These are phyloP conservation scores for Backusella mclennaniae DNA, from an alignment of 192 early-diverging fungal species.

Conservation along the genomic window DNA sequence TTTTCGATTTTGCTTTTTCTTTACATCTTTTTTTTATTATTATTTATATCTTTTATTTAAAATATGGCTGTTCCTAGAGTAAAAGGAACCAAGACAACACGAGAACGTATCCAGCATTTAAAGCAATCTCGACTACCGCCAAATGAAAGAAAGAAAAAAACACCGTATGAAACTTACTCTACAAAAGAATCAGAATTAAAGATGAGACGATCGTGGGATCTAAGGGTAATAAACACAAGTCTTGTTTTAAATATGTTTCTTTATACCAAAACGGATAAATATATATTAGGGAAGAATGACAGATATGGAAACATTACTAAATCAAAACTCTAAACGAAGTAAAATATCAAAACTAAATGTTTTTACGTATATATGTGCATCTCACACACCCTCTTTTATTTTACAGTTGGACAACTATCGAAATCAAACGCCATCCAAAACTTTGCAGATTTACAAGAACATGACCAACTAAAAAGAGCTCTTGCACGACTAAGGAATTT, in stretches of 20 bases:
- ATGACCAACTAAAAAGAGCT: background rate
- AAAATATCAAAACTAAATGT: background rate
- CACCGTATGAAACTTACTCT: background rate
- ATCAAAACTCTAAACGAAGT: background rate
- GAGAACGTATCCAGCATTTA: background rate
- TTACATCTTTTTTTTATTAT: too few species aligned
- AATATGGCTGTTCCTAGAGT: background rate
- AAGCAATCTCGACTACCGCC: background rate
- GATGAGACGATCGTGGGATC: constrained; percentile 4
- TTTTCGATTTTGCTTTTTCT: background rate
- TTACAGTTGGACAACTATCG: background rate
- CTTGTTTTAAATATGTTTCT: too few species aligned
- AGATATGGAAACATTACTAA: background rate
- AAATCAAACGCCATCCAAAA: background rate
- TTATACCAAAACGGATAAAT: background rate
- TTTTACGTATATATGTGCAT: too few species aligned
- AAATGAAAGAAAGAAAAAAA: background rate
- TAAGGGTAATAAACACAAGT: background rate
- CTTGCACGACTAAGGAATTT: background rate
- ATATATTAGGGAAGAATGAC: background rate
- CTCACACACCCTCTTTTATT: too few species aligned
- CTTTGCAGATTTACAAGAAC: background rate
- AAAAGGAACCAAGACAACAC: background rate
- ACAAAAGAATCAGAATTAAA: constrained; percentile 2
- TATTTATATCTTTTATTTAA: background rate